Evolutionary conservation across 2,329 filamentous ascomycete species (phyloP).

Genomic region (Beauveria rudraprayagi): DNA sequence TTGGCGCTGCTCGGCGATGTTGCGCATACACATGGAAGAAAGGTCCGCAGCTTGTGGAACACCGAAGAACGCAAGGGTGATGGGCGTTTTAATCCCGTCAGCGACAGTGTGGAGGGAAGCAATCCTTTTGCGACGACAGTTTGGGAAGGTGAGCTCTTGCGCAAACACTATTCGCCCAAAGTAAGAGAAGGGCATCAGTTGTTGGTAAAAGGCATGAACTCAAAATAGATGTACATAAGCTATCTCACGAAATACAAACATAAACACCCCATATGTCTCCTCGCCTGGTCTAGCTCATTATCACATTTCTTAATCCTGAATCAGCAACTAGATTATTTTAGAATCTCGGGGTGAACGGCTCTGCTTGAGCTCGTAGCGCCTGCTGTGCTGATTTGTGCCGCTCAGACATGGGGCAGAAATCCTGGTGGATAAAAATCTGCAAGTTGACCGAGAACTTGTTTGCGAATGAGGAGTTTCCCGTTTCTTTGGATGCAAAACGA

Average conservation of each 20-base stretch:
- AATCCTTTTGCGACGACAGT: conserved; percentile 87
- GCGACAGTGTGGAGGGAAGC: conserved; percentile 68
- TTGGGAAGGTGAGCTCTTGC: conserved; percentile 87
- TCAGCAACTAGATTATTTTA: not conserved
- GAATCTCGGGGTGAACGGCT: not conserved
- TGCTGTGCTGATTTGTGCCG: not conserved
- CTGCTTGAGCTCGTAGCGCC: not conserved
- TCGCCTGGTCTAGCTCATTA: not conserved
- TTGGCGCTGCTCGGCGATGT: conserved; percentile 72
- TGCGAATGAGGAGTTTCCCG: not conserved
- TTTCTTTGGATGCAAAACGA: conserved; percentile 3
- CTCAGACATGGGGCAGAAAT: not conserved
- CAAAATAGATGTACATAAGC: conserved; percentile 18
- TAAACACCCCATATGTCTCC: not conserved
- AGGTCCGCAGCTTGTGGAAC: conserved; percentile 82
- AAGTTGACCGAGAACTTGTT: not conserved
- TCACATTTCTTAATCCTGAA: not conserved
- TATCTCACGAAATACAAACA: conserved; percentile 1
- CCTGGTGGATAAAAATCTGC: not conserved
- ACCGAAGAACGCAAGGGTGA: conserved; percentile 91
- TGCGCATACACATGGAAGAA: conserved; percentile 71
- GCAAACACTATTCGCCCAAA: conserved; percentile 77
- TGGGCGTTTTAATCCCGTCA: conserved; percentile 70
- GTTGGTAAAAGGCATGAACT: conserved; percentile 57
- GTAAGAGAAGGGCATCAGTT: conserved; percentile 67